Base-by-base conservation (phyloP, 2,329 filamentous ascomycete species). In the Rasamsonia emersonii region DNA sequence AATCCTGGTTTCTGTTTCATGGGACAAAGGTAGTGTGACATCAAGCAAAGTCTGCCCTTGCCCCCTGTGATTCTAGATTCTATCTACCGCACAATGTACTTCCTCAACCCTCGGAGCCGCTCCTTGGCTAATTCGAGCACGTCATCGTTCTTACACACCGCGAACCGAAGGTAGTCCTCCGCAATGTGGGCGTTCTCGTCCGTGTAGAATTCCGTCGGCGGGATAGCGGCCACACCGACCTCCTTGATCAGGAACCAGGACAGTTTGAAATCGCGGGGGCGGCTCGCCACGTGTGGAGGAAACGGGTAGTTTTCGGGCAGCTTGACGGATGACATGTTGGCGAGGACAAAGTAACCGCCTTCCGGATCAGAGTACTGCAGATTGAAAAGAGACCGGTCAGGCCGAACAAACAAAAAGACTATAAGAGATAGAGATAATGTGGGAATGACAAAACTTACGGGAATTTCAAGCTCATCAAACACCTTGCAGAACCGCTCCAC, bases 211-310 rank as follows among this genome's bases (percentile, higher is more conserved):
- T 98, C 91, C 0, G 88, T 94, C 0, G 91, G 91, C 11, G 91
- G 91, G 41, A 98, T 95, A 6, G 89, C 88, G 3, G 91, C 91
- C 17, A 98, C 86, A 7, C 91, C 91, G 13, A 98, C 69, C 65
- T 98, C 89, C 57, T 88, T 88, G 61, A 98, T 98, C 48, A 95
- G 64, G 65, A 96, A 96, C 89, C 89, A 98, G 20, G 79, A 77
- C 28, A 98, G 73, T 68, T 93, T 85, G 65, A 96, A 98, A 58
- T 98, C 91, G 18, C 91, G 72, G 15, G 91, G 86, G 2, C 91
- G 75, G 50, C 71, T 78, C 9, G 82, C 84, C 20, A 98, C 89
- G 53, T 95, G 86, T 1, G 79, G 70, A 17, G 91, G 91, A 68
- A 96, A 96, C 0, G 80, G 74, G 58, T 96, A 98, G 54, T 79